Evolutionary conservation across 495 filamentous ascomycete species (phyloP), one percentile per base, ranked within the genome.

Genomic region (Penicillium bialowiezense): DNA sequence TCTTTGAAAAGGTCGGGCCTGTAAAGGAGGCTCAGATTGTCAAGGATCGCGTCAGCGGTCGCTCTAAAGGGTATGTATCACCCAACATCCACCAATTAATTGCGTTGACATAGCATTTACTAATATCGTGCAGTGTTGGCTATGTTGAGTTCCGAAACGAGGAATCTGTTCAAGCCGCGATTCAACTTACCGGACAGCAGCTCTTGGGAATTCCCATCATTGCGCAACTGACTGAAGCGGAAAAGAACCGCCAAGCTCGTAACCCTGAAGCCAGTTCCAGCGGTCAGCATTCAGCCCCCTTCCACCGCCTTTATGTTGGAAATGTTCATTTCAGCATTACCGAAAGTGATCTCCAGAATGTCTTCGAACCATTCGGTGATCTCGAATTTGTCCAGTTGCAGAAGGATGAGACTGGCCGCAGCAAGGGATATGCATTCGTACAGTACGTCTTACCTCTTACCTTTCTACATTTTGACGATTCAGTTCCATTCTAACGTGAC

Each of bases 291-390:
- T 86, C 88, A 44, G 85, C 96, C 26, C 95, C 95, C 24, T 99
- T 97, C 75, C 95, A 99, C 74, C 86, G 95, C 65, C 87, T 99
- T 43, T 99, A 97, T 72, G 93, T 99, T 58, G 95, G 95, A 68
- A 99, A 99, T 64, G 96, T 99, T 58, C 95, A 99, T 78, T 99
- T 99, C 81, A 95, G 89, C 69, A 96, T 99, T 68, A 97, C 93
- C 67, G 95, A 99, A 72, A 85, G 80, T 65, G 95, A 97, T 70
- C 72, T 99, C 55, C 88, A 92, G 78, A 90, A 92, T 68, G 90
- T 97, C 44, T 99, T 99, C 71, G 90, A 92, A 73, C 93, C 95
- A 5, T 99, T 96, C 71, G 95, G 95, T 48, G 93, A 97, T 71
- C 84, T 99, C 41, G 95, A 97, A 65, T 96, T 95, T 59, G 91